Conservation (phyloP, 768 basidiomycete species). For the Cyclocybe cylindracea region DNA sequence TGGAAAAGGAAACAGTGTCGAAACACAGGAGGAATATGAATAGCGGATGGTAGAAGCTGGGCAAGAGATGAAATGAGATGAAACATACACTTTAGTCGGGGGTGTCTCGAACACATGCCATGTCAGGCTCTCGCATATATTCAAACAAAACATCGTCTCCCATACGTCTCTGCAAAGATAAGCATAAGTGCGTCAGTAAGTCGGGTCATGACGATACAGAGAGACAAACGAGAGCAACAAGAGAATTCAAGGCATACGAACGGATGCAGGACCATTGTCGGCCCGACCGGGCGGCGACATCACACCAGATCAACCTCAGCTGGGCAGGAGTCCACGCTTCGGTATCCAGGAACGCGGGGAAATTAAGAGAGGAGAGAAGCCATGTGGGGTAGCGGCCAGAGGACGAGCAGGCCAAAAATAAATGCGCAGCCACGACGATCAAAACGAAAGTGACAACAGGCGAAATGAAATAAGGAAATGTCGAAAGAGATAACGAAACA, state of each 20-base stretch:
- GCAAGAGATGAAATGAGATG: constrained; percentile 3
- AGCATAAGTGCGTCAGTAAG: constrained; percentile 2
- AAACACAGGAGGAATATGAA: background rate
- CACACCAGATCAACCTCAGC: too few species aligned
- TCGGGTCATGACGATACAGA: background rate
- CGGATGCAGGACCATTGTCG: too few species aligned
- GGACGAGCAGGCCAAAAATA: background rate
- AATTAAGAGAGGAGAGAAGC: background rate
- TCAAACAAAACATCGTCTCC: constrained; percentile 58
- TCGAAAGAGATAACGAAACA: constrained; percentile 1
- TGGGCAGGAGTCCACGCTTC: too few species aligned
- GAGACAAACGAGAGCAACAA: background rate
- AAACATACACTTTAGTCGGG: constrained; percentile 61
- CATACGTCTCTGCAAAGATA: constrained; percentile 58
- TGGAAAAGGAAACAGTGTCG: background rate
- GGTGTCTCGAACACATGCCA: constrained; percentile 65
- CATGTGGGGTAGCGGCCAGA: background rate
- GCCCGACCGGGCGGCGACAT: too few species aligned
- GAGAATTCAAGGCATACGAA: background rate
- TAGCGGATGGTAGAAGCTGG: constrained; percentile 1
- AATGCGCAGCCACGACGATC: background rate
- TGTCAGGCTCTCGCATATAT: constrained; percentile 57
- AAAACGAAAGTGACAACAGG: background rate
- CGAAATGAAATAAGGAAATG: background rate
- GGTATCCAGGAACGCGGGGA: background rate